Evolutionary conservation across 2,329 filamentous ascomycete genomes (phyloP).

Genomic region (Ophiognomonia clavigignenti-juglandacearum): DNA sequence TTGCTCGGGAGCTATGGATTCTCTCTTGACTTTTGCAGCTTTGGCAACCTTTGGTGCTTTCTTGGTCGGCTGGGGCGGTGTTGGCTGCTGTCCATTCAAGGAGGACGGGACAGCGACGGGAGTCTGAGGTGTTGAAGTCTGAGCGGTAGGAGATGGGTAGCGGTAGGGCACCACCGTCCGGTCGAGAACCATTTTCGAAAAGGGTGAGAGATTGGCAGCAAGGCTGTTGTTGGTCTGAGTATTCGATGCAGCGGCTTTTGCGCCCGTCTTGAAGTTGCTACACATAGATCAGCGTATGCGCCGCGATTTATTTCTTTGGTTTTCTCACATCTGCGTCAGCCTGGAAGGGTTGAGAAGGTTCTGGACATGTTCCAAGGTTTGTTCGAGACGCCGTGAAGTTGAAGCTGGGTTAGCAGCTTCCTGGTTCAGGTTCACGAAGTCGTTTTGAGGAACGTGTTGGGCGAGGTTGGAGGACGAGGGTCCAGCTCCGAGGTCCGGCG

Average conservation of each 20-base stretch:
- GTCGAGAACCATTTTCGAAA: conserved; percentile 44
- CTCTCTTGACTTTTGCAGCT: conserved; percentile 16
- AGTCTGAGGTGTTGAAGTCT: conserved; percentile 26
- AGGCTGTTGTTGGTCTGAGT: conserved; percentile 26
- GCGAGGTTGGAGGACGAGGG: conserved; percentile 46
- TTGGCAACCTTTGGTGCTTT: conserved; percentile 10
- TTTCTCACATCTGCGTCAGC: conserved; percentile 60
- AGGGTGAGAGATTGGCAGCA: conserved; percentile 42
- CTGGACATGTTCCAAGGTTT: conserved; percentile 69
- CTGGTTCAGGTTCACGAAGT: conserved; percentile 65
- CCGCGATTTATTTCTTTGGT: background rate
- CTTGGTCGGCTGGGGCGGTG: conserved; percentile 17
- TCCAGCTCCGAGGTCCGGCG: conserved; percentile 55
- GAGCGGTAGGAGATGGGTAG: too few species aligned
- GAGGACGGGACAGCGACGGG: conserved; percentile 20
- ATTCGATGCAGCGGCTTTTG: conserved; percentile 28
- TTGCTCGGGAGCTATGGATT: conserved; percentile 14
- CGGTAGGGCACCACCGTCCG: conserved; percentile 36
- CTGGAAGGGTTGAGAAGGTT: conserved; percentile 69
- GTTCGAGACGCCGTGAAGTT: conserved; percentile 62
- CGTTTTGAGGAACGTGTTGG: conserved; percentile 45
- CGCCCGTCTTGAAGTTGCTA: conserved; percentile 55
- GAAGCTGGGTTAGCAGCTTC: conserved; percentile 58
- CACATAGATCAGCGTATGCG: conserved; percentile 24
- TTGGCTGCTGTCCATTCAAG: conserved; percentile 25